Conservation (phyloP, 176 grass and related monocot species). For the Echinochloa phyllopogon region DNA sequence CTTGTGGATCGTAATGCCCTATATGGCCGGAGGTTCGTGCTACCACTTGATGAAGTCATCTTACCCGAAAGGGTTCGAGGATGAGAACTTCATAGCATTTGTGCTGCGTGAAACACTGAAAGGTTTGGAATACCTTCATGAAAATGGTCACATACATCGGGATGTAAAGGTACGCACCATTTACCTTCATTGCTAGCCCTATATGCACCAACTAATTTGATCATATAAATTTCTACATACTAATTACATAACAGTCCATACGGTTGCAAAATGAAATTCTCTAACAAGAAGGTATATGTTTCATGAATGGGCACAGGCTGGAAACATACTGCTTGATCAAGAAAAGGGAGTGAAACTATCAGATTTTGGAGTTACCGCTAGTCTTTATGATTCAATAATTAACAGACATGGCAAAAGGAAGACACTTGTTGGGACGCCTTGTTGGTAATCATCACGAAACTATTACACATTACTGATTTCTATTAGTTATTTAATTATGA, state of each 20-base stretch:
- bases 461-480: neutral
- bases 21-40: conserved; percentile 93
- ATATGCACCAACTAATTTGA: neutral
- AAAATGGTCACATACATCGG: conserved; percentile 85
- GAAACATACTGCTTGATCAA: conserved; percentile 90
- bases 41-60: conserved; percentile 88
- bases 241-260: neutral
- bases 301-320: conserved; percentile 57
- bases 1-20: conserved; percentile 91
- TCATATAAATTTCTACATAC: too few species aligned
- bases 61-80: conserved; percentile 72
- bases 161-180: conserved; percentile 74
- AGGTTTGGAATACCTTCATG: conserved; percentile 84
- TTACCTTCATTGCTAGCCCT: neutral
- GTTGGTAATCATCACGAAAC: conserved; percentile 56
- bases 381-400: conserved; percentile 85
- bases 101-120: conserved; percentile 70
- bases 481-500: neutral
- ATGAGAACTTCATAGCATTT: conserved; percentile 79
- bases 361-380: conserved; percentile 88
- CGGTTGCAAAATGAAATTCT: neutral
- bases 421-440: conserved; percentile 96
- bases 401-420: conserved; percentile 76
- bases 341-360: conserved; percentile 76
- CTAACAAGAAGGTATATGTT: neutral